Percentiles rank a stretch among this genome's conserved stretches.
These are phyloP conservation scores for Podaxis rugospora DNA, from an alignment of 768 basidiomycete species.

Conservation along the genomic window DNA sequence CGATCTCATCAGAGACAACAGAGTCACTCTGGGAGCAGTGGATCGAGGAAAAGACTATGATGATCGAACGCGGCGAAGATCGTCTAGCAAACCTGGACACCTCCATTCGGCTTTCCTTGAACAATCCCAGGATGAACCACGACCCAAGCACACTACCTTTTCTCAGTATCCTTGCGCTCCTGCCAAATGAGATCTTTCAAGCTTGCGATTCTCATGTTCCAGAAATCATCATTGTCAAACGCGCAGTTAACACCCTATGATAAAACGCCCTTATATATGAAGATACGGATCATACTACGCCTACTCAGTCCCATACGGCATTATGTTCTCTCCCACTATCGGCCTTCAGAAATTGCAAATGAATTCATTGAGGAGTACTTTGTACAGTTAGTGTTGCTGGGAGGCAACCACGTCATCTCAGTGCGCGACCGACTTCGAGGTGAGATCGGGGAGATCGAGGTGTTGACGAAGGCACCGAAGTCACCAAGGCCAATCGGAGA, in stretches of 20 bases:
- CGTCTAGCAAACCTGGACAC: constrained; percentile 25
- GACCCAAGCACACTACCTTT: constrained; percentile 22
- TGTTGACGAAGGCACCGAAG: constrained; percentile 18
- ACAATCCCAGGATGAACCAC: constrained; percentile 21
- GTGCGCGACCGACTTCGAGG: constrained; percentile 14
- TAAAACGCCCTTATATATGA: constrained; percentile 23
- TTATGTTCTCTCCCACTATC: constrained; percentile 18
- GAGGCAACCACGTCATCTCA: constrained; percentile 7
- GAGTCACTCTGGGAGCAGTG: constrained; percentile 26
- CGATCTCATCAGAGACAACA: constrained; percentile 18
- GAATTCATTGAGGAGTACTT: constrained; percentile 21
- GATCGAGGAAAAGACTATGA: constrained; percentile 22
- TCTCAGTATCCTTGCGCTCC: constrained; percentile 22
- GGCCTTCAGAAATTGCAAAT: constrained; percentile 16
- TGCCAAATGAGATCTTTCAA: constrained; percentile 24
- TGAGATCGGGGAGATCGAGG: constrained; percentile 22
- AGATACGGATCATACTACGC: constrained; percentile 18
- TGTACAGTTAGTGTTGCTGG: constrained; percentile 17
- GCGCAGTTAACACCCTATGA: constrained; percentile 21
- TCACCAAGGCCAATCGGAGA: constrained; percentile 12
- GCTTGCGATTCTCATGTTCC: constrained; percentile 17
- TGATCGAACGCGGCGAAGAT: constrained; percentile 24
- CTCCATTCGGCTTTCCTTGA: constrained; percentile 27
- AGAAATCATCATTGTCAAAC: constrained; percentile 18
- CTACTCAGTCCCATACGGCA: constrained; percentile 26